A percentile compares a stretch with the other conserved stretches of the same genome.
Conservation (phyloP, 306 rosid genomes). For the Prunus persica region DNA sequence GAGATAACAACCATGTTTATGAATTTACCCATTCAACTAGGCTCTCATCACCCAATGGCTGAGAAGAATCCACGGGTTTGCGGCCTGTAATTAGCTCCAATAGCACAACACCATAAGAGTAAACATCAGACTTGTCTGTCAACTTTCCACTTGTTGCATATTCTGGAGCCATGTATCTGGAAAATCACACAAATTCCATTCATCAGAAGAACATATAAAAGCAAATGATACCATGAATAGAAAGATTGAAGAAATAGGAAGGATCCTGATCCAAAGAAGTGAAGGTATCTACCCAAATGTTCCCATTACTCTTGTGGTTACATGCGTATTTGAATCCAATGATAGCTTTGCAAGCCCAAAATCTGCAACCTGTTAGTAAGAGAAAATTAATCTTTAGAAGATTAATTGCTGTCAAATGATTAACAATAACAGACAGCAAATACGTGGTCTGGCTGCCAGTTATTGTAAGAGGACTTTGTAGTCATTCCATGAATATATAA, state of each 20-base stretch:
- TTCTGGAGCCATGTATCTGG: constrained; percentile 98
- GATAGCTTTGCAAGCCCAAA: constrained; percentile 96
- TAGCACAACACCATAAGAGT: constrained; percentile 90
- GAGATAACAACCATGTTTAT: not conserved
- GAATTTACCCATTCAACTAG: constrained; percentile 92
- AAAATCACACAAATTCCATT: constrained; percentile 31
- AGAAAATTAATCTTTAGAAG: constrained; percentile 18
- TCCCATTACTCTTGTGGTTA: constrained; percentile 98
- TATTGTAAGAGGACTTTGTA: not conserved
- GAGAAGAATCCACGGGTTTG: constrained; percentile 90
- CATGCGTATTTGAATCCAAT: constrained; percentile 83
- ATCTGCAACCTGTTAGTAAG: constrained; percentile 80
- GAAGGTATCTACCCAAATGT: constrained; percentile 78
- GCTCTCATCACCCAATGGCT: constrained; percentile 95
- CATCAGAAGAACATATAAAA: constrained; percentile 26
- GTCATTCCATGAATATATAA: not conserved
- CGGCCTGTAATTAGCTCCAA: constrained; percentile 96
- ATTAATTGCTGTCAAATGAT: constrained; percentile 8
- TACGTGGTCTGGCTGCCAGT: constrained; percentile 10
- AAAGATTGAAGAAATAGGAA: not conserved
- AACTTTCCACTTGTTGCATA: constrained; percentile 98
- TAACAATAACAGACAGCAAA: not conserved
- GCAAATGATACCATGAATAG: not conserved
- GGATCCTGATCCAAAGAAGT: not conserved
- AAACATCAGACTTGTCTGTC: constrained; percentile 96